A percentile compares a stretch with the other conserved stretches of the same genome.
These are phyloP conservation scores for Pseudognaphalium luteoalbum DNA, from an alignment of 129 eudicot species.

Conservation along the genomic window DNA sequence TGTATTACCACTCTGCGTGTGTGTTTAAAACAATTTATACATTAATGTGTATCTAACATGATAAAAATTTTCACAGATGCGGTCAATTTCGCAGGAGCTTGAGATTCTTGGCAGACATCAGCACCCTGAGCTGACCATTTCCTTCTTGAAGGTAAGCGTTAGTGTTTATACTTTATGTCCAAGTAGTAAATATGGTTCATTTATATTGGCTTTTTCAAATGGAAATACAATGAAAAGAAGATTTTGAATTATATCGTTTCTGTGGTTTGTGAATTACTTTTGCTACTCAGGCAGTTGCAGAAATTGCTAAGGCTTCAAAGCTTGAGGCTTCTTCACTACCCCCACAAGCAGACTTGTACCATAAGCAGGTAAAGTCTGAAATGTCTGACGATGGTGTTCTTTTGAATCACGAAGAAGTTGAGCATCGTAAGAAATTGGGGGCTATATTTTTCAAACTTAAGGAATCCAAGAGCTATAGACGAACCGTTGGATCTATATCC, in stretches of 20 bases:
- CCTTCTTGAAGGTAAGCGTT: conserved; percentile 71
- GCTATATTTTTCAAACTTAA: conserved; percentile 51
- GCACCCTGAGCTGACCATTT: conserved; percentile 76
- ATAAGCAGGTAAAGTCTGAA: conserved; percentile 43
- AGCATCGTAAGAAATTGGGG: conserved; percentile 57
- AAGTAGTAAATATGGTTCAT: background rate
- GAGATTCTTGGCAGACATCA: conserved; percentile 95
- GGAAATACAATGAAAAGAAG: background rate
- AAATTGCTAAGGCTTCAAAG: conserved; percentile 86
- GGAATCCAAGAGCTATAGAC: conserved; percentile 68
- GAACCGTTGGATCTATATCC: conserved; percentile 76
- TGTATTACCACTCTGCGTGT: conserved; percentile 22
- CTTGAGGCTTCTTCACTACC: conserved; percentile 67
- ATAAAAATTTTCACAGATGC: conserved; percentile 62
- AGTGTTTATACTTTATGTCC: conserved; percentile 9
- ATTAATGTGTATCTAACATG: conserved; percentile 22
- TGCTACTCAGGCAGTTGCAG: conserved; percentile 72
- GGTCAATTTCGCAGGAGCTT: conserved; percentile 83
- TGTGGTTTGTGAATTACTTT: background rate
- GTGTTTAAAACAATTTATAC: background rate
- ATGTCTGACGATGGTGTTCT: conserved; percentile 20
- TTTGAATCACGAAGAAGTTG: conserved; percentile 33
- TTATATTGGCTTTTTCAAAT: background rate
- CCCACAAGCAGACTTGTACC: conserved; percentile 54
- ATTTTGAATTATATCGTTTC: background rate